These are phyloP conservation scores for Vaccinium corymbosum DNA, from an alignment of 148 eudicot species.

Conservation along the genomic window DNA sequence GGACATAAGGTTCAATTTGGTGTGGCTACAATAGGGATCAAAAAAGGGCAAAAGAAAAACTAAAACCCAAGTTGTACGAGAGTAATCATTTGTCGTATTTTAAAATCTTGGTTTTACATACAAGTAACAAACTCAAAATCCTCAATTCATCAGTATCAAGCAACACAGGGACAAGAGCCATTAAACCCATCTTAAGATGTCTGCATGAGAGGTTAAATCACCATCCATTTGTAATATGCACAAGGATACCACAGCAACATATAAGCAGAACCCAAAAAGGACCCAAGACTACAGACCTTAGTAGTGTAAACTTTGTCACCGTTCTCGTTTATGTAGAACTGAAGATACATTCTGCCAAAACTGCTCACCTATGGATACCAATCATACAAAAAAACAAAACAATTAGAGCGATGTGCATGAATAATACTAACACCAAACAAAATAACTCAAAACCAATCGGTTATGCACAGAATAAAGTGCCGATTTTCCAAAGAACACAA, in stretches of 20 bases:
- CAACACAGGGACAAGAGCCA: not conserved
- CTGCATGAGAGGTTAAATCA: not conserved
- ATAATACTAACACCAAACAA: not conserved
- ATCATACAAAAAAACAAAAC: not conserved
- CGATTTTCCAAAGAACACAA: no score
- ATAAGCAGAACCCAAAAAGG: no score
- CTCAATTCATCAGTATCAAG: not conserved
- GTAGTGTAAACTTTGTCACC: conserved; percentile 98
- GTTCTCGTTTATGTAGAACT: conserved; percentile 86
- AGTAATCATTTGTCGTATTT: no score
- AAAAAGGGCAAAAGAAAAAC: not conserved
- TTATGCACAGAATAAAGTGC: no score
- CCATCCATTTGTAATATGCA: not conserved
- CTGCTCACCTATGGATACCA: not conserved
- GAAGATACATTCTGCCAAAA: conserved; percentile 71
- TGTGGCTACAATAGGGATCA: not conserved
- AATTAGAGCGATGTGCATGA: not conserved
- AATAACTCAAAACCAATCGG: not conserved
- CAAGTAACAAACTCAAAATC: no score
- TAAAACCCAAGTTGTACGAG: not conserved
- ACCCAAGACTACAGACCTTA: conserved; percentile 38
- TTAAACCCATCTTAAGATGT: not conserved
- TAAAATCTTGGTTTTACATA: no score
- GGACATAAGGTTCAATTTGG: not conserved
- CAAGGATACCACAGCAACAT: no score